Percentiles rank a stretch among this genome's conserved stretches.
phyloP scores from a whole-genome alignment of 345 rosid genomes.

The Eucalyptus urophylla region DNA sequence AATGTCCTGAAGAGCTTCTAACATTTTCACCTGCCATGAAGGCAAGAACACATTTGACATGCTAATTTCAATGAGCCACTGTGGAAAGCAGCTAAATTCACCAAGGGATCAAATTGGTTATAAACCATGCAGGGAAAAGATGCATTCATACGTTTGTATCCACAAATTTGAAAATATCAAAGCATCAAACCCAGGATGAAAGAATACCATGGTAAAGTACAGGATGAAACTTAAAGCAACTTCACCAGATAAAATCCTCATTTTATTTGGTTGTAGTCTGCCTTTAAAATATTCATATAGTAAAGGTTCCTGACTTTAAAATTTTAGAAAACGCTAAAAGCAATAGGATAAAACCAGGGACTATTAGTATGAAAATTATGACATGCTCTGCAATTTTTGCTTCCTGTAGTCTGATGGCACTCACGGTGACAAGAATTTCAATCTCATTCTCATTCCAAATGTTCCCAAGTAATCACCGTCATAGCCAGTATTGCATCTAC shows the following conservation, averaged over 20 bases:
- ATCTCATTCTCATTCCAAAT: background rate
- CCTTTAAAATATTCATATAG: background rate
- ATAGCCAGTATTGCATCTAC: background rate
- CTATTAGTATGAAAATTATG: background rate
- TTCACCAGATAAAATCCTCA: background rate
- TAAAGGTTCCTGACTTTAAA: background rate
- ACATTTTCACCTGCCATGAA: conserved; percentile 76
- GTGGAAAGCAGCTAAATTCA: background rate
- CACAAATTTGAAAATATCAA: background rate
- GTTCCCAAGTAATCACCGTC: background rate
- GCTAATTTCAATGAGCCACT: background rate
- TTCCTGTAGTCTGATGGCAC: background rate
- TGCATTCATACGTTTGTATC: background rate
- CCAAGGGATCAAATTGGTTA: background rate
- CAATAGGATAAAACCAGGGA: background rate
- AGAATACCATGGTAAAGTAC: background rate
- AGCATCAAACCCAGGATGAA: background rate
- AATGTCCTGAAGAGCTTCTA: conserved; percentile 93
- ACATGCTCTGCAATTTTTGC: background rate
- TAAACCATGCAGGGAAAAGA: background rate
- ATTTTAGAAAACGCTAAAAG: background rate
- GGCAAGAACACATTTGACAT: background rate
- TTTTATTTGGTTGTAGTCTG: background rate
- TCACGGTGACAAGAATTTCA: background rate
- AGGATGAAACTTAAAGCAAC: background rate